Evolutionary conservation across 2,329 filamentous ascomycete genomes (phyloP).

Genomic region (Neonectria faginata): DNA sequence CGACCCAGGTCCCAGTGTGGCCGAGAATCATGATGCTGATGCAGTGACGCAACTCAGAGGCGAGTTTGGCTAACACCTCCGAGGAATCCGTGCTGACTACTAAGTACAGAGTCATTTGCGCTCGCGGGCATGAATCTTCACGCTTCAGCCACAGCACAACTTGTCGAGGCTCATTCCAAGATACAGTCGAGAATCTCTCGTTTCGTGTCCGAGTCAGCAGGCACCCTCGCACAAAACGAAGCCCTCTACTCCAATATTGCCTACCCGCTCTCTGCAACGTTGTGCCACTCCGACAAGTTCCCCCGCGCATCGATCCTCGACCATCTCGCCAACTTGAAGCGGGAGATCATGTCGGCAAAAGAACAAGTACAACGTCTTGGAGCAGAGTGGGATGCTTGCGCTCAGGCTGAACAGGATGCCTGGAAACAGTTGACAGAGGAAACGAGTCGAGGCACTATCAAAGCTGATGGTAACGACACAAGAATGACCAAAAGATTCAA

Average conservation of each 20-base stretch:
- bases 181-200: constrained; percentile 37
- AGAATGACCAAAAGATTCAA: constrained; percentile 26
- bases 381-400: constrained; percentile 44
- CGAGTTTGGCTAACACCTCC: background rate
- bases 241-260: constrained; percentile 49
- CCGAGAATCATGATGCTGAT: constrained; percentile 7
- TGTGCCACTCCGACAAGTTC: constrained; percentile 44
- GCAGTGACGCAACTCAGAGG: constrained; percentile 39
- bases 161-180: constrained; percentile 40
- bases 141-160: constrained; percentile 31
- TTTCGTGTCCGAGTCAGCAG: constrained; percentile 37
- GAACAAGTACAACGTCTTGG: constrained; percentile 40
- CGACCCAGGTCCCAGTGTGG: background rate
- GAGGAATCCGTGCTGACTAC: constrained; percentile 1
- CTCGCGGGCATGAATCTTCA: constrained; percentile 40
- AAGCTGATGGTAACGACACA: constrained; percentile 2
- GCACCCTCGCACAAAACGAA: constrained; percentile 31
- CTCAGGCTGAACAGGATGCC: constrained; percentile 33
- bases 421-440: constrained; percentile 33
- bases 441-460: background rate
- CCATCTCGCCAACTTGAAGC: constrained; percentile 43
- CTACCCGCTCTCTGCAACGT: constrained; percentile 48
- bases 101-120: constrained; percentile 39
- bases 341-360: constrained; percentile 39
- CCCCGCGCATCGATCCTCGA: constrained; percentile 42